phyloP scores from a whole-genome alignment of 768 basidiomycete genomes.

The Termitomyces sp. region DNA sequence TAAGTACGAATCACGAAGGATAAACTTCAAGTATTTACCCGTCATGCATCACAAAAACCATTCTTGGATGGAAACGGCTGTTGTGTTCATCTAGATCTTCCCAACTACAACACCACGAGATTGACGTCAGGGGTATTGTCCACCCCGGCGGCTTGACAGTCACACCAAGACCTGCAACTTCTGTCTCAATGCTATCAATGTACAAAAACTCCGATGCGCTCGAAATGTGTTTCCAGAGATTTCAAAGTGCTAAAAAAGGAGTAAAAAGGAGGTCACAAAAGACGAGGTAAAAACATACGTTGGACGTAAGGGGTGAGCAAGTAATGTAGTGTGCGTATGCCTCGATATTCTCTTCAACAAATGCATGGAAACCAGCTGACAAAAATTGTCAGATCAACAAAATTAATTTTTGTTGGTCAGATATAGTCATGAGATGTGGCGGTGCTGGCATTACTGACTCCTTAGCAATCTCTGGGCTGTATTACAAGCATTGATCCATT shows the following conservation, averaged over 20 bases:
- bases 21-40: too few relatives aligned
- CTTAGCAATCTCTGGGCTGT: constrained; percentile 28
- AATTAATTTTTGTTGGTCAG: neutral
- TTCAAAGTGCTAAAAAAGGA: constrained; percentile 5
- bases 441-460: constrained; percentile 19
- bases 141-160: constrained; percentile 17
- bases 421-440: constrained; percentile 23
- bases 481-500: neutral
- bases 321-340: constrained; percentile 17
- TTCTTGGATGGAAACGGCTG: too few relatives aligned
- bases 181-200: constrained; percentile 20
- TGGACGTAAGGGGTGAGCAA: constrained; percentile 13
- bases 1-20: too few relatives aligned
- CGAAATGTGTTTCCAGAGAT: neutral
- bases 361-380: constrained; percentile 34
- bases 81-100: too few relatives aligned
- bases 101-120: too few relatives aligned
- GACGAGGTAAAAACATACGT: constrained; percentile 7
- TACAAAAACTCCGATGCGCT: constrained; percentile 12
- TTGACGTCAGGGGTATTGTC: constrained; percentile 1
- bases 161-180: constrained; percentile 17
- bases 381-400: neutral
- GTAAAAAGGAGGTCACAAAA: neutral
- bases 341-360: constrained; percentile 39
- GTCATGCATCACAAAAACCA: too few relatives aligned